phyloP scores from a whole-genome alignment of 805 yeast genomes.

The Candida sakaeoensis region DNA sequence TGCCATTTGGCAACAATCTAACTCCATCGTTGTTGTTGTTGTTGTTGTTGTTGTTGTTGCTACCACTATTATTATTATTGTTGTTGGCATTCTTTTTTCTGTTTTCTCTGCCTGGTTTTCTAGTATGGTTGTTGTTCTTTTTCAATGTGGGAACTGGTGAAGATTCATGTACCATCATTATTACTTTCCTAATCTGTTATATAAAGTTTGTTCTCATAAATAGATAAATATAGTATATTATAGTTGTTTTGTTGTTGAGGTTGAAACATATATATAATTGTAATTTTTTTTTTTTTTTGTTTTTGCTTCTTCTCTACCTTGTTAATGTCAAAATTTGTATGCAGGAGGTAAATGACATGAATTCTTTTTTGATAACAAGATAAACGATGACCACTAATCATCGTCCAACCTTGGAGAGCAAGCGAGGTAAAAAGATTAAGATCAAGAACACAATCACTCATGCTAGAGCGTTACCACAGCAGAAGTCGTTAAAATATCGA shows the following conservation, averaged over 20 bases:
- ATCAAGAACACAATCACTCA: slow-evolving; percentile 36
- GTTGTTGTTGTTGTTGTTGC: too few species aligned
- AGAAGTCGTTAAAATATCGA: slow-evolving; percentile 29
- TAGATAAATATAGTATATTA: not conserved
- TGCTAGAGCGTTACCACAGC: slow-evolving; percentile 30
- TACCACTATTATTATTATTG: too few species aligned
- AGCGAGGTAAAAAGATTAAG: slow-evolving; percentile 29
- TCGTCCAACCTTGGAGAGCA: slow-evolving; percentile 40
- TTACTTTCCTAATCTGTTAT: not conserved
- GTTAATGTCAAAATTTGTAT: not conserved
- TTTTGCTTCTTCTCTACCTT: slow-evolving; percentile 1
- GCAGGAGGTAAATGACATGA: not conserved
- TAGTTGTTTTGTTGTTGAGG: not conserved
- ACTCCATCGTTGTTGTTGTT: slow-evolving; percentile 13
- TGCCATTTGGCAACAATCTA: slow-evolving; percentile 27
- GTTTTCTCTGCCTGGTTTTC: slow-evolving; percentile 6
- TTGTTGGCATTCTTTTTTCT: slow-evolving; percentile 7
- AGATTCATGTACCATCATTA: slow-evolving; percentile 33
- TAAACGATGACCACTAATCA: slow-evolving; percentile 47
- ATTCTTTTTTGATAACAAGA: not conserved
- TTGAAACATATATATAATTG: slow-evolving; percentile 1
- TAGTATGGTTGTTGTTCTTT: slow-evolving; percentile 8
- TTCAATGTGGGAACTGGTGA: slow-evolving; percentile 24
- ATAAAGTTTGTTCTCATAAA: not conserved
- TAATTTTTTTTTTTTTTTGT: slow-evolving; percentile 7